Conservation (phyloP, 352 stramenopile species). For the Phytophthora sp. region DNA sequence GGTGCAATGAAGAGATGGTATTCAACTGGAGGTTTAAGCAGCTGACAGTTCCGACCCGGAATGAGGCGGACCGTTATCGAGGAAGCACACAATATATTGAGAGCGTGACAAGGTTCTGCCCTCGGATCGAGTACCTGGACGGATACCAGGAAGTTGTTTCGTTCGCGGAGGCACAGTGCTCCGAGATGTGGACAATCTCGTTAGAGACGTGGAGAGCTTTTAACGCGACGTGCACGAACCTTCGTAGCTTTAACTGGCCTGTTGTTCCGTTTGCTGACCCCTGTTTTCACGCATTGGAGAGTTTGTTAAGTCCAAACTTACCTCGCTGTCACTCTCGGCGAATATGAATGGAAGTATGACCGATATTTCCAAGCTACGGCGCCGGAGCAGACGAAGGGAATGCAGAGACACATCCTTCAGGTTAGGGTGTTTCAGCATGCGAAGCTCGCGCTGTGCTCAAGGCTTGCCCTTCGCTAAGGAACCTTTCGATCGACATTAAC, state of each 20-base stretch:
- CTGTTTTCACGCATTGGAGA: background rate
- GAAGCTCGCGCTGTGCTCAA: background rate
- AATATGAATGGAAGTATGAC: background rate
- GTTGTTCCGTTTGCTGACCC: background rate
- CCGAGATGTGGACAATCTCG: constrained; percentile 1
- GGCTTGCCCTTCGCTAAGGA: background rate
- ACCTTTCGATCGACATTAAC: background rate
- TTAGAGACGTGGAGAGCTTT: background rate
- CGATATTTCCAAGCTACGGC: background rate
- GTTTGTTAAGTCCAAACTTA: background rate
- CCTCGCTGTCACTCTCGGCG: background rate
- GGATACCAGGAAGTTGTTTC: background rate
- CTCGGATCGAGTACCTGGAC: background rate
- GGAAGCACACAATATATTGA: background rate
- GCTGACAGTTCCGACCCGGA: background rate
- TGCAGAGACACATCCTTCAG: background rate
- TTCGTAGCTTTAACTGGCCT: background rate
- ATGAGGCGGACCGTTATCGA: background rate
- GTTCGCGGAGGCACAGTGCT: background rate
- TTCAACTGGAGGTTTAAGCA: background rate
- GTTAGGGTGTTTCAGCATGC: background rate
- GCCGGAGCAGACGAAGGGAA: background rate
- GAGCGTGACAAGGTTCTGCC: background rate
- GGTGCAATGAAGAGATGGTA: background rate
- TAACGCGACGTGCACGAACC: background rate